A percentile compares a stretch with the other conserved stretches of the same genome.
Evolutionary conservation across 2,329 filamentous ascomycete genomes (phyloP).

Genomic region (Aspergillus sp.): DNA sequence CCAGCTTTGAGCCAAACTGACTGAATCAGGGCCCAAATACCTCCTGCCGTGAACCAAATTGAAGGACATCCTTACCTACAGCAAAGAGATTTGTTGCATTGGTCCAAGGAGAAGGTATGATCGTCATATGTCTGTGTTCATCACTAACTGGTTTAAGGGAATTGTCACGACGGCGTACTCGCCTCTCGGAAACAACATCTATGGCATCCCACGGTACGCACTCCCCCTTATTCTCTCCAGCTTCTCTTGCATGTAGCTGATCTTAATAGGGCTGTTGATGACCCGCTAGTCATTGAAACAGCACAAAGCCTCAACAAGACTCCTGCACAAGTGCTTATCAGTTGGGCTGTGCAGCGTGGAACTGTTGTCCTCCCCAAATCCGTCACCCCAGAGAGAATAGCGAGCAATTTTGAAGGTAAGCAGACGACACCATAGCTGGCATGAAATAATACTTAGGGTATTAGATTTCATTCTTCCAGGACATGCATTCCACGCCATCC

Average conservation of each 20-base stretch:
- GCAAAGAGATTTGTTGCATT: conserved; percentile 22
- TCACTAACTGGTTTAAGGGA: too few relatives aligned
- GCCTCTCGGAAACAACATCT: conserved; percentile 43
- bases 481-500: neutral
- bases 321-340: neutral
- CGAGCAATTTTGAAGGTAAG: neutral
- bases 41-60: conserved; percentile 20
- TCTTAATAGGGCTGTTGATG: neutral
- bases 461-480: neutral
- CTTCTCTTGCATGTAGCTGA: neutral
- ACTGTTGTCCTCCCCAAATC: neutral
- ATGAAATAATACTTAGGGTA: neutral
- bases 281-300: neutral
- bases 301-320: neutral
- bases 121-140: too few relatives aligned
- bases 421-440: neutral
- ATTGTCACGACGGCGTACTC: conserved; percentile 49
- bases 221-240: neutral
- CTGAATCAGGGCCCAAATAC: conserved; percentile 19
- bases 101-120: conserved; percentile 17
- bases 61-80: conserved; percentile 29
- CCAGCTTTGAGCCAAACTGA: neutral
- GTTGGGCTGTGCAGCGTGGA: neutral
- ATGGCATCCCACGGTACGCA: conserved; percentile 4
- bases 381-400: neutral